phyloP scores from a whole-genome alignment of 164 flowering plant species.

The Magnolia kwangsiensis region DNA sequence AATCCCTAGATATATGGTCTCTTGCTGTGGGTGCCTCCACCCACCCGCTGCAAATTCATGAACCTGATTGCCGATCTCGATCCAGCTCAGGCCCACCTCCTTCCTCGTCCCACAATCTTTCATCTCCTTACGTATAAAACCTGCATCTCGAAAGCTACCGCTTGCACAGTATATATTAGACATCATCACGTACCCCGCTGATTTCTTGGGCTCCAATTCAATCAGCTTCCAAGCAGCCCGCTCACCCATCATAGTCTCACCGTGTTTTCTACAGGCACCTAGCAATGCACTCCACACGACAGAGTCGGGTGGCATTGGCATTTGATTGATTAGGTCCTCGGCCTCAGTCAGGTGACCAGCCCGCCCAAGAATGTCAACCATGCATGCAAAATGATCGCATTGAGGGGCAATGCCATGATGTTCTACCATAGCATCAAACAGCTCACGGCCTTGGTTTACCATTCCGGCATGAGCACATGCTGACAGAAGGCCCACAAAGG shows the following conservation, averaged over 20 bases:
- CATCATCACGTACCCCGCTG: conserved; percentile 58
- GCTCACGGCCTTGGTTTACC: conserved; percentile 49
- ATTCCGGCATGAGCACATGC: conserved; percentile 80
- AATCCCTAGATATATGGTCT: conserved; percentile 33
- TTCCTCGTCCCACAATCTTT: conserved; percentile 45
- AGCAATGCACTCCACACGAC: conserved; percentile 79
- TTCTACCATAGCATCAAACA: conserved; percentile 46
- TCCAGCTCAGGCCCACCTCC: conserved; percentile 85
- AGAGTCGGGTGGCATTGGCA: conserved; percentile 69
- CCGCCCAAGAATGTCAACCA: conserved; percentile 73
- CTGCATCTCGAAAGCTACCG: conserved; percentile 52
- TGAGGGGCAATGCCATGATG: conserved; percentile 47
- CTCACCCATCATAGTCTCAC: conserved; percentile 47
- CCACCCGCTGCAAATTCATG: conserved; percentile 86
- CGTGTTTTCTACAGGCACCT: conserved; percentile 69
- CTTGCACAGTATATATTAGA: conserved; percentile 56
- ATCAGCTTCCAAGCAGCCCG: conserved; percentile 47
- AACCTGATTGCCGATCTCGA: conserved; percentile 49
- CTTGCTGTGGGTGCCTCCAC: conserved; percentile 39
- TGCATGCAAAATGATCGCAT: conserved; percentile 74
- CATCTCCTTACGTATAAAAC: conserved; percentile 54
- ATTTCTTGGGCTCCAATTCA: conserved; percentile 58
- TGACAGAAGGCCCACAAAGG: conserved; percentile 69
- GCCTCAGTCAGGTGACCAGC: conserved; percentile 60
- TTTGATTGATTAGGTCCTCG: conserved; percentile 37